Evolutionary conservation across 345 rosid genomes (phyloP), one percentile per base, ranked within the genome.

Genomic region (Hypericum androsaemum): DNA sequence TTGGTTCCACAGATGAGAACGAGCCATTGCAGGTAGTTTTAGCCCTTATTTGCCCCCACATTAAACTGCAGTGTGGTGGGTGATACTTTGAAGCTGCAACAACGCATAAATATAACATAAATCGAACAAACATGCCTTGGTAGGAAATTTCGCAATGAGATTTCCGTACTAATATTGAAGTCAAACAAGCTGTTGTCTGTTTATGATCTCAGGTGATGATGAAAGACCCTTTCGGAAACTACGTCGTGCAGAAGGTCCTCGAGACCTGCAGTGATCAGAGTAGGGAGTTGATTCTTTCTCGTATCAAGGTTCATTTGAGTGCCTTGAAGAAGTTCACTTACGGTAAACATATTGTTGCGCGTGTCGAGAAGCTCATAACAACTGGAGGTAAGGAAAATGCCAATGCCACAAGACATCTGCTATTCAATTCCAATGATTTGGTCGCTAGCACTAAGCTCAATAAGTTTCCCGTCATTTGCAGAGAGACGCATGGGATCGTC

Each of bases 181-280:
- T n/a, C n/a, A n/a, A 13, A 14, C 22, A 13, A 32, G 28, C 6
- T 9, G 15, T 44, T 53, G 15, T 7, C 3, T 4, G 8, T 42
- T 39, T 1, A 43, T 50, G 40, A 7, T 22, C 14, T 77, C 89
- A 84, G 98, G 96, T 87, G 8, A 88, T 92, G 98, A 92, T 92
- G 96, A 92, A 86, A 64, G 98, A 92, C 76, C 95, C 96, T 37
- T 88, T 81, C 43, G 98, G 96, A 65, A 92, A 92, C 73, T 92
- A 92, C 58, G 98, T 92, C 2, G 97, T 86, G 58, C 97, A 86
- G 56, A 89, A 86, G 77, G 94, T 89, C 68, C 79, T 89, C 22
- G 98, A 92, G 61, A 87, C 94, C 58, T 90, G 95, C n/a, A 79
- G 84, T 57, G 95, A 84, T 71, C 82, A 58, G 71, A 84, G 75